Conservation (phyloP, 2,329 filamentous ascomycete genomes). For the Talaromyces albobiverticillius region DNA sequence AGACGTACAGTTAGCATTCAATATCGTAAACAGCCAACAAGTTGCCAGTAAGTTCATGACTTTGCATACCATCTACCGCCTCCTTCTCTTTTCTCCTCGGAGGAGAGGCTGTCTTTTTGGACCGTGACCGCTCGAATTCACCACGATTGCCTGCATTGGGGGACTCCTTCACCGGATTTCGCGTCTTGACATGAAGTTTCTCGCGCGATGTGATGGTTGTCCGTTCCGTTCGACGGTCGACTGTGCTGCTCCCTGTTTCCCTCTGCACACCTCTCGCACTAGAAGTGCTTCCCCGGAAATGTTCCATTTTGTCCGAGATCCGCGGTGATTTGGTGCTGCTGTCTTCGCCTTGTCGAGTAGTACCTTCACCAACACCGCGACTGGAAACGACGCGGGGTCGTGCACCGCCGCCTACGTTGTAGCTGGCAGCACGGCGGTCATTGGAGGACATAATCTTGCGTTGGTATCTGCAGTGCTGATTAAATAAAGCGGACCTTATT, state of each 20-base stretch:
- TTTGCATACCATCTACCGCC: conserved; percentile 27
- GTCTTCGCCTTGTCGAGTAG: conserved; percentile 24
- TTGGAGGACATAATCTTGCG: conserved; percentile 36
- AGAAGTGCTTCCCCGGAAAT: conserved; percentile 28
- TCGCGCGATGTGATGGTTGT: conserved; percentile 60
- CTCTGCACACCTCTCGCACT: conserved; percentile 32
- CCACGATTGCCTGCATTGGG: conserved; percentile 29
- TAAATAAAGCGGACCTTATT: not conserved
- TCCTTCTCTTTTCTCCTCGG: conserved; percentile 33
- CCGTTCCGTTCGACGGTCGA: conserved; percentile 41
- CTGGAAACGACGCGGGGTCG: conserved; percentile 40
- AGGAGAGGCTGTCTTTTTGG: conserved; percentile 28
- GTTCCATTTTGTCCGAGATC: conserved; percentile 25
- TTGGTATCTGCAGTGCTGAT: not conserved
- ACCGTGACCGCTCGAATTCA: conserved; percentile 32
- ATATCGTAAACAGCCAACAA: not conserved
- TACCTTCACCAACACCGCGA: conserved; percentile 30
- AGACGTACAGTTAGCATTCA: not conserved
- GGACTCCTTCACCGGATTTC: conserved; percentile 54
- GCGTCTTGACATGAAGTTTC: conserved; percentile 57
- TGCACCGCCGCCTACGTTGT: conserved; percentile 31
- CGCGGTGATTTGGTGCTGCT: conserved; percentile 28
- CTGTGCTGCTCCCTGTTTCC: conserved; percentile 30
- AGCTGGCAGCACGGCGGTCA: conserved; percentile 35
- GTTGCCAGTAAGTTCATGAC: not conserved